Conservation (phyloP, 495 filamentous ascomycete species). For the Tetracladium setigerum region DNA sequence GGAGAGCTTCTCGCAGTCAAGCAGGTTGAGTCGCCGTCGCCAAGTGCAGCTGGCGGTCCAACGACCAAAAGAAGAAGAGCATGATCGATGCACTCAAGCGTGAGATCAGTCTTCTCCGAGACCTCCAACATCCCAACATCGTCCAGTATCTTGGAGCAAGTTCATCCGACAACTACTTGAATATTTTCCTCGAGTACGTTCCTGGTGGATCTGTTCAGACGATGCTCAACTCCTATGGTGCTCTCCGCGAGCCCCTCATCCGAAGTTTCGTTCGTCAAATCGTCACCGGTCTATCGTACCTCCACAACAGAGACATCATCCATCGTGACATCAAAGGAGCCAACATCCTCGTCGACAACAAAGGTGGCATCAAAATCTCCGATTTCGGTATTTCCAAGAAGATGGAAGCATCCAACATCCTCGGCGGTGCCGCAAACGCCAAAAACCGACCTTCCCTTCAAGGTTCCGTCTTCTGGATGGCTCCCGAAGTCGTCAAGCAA, state of each 20-base stretch:
- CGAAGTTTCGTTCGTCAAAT: conserved; percentile 98
- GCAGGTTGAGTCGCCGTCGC: conserved; percentile 89
- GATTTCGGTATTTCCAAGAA: conserved; percentile 99
- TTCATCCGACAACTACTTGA: conserved; percentile 84
- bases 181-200: conserved; percentile 99
- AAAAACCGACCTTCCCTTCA: conserved; percentile 87
- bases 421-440: conserved; percentile 46
- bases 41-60: conserved; percentile 60
- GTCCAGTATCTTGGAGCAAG: conserved; percentile 95
- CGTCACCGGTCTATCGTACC: conserved; percentile 85
- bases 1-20: conserved; percentile 98
- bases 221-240: conserved; percentile 97
- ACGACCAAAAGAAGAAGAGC: conserved; percentile 85
- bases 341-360: conserved; percentile 98
- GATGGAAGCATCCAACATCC: conserved; percentile 67
- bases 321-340: conserved; percentile 98
- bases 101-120: conserved; percentile 89
- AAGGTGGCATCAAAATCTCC: conserved; percentile 97
- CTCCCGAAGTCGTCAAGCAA: conserved; percentile 95
- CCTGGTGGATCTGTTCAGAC: conserved; percentile 94
- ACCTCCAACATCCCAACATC: conserved; percentile 93
- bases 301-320: conserved; percentile 93
- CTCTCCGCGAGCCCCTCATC: conserved; percentile 85
- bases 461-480: conserved; percentile 99
- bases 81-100: conserved; percentile 97